Base-by-base conservation (phyloP, 768 basidiomycete species). In the Pisolithus albus region DNA sequence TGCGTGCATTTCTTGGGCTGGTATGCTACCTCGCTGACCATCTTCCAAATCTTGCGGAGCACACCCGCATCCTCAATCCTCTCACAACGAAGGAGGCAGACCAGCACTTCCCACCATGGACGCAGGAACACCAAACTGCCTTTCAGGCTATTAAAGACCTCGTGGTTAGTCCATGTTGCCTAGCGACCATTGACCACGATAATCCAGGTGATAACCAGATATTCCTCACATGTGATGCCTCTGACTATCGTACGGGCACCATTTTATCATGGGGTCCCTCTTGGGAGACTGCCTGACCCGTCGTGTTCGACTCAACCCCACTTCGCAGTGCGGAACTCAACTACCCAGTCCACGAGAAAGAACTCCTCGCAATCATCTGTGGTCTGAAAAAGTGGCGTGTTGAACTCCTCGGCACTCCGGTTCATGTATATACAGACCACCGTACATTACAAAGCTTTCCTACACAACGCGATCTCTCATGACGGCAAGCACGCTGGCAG, bases 151-250 rank as follows among this genome's bases (percentile, higher is more conserved):
- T 72, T 41, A 68, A 72, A 38, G 4, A 7, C 0, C 44, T 70
- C 0, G 67, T 69, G 1, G 51, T 55, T 0, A 51, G 62, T 9
- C 45, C 51, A 0, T 49, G 62, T 0, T 70, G 65, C 45, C 57
- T 72, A 0, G 72, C 64, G 0, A 55, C 55, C 0, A 71, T 74
- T 23, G 60, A 73, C 48, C 67, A 73, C 49, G 43, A 61, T 5
- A 52, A 64, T 7, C 54, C 58, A 15, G 43, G 43, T 0, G 26
- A 28, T 13, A 45, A 45, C 43, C 26, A 18, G 4, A 45, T 45
- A 5, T 55, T 56, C 18, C 38, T 60, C 0, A 60, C 54, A 1
- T 52, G 54, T 11, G 54, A 58, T 19, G 45, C 52, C 1, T 39
- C 23, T 15, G 38, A 58, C 2, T 44, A 46, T 5, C 2, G n/a